Base-by-base conservation (phyloP, 805 yeast genomes). In the Candida takata region DNA sequence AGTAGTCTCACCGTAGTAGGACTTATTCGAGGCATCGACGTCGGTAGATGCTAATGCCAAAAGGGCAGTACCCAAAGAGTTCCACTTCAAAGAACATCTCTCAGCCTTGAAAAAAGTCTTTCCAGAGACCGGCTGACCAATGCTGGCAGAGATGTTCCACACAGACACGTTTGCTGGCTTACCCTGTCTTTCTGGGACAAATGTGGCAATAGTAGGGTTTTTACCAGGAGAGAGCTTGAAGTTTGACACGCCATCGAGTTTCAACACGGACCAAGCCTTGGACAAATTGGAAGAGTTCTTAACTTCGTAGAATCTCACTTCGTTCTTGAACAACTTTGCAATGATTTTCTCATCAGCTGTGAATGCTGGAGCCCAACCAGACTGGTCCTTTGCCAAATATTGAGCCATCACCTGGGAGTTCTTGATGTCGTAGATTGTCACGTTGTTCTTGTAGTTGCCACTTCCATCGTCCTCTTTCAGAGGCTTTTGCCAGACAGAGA, bases 51-150 rank as follows among this genome's bases (percentile, higher is more conserved):
- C 95, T 50, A 88, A 72, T 32, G 95, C 96, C 54, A 94, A 67
- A 42, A 90, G 69, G 6, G 97, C 95, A 41, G 97, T 92, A 41
- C 99, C 99, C 44, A 87, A 70, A 24, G 77, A 72, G 61, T 94
- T 92, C 99, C 99, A 92, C 57, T 76, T 81, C 65, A 92, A 74
- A 50, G 75, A 80, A 61, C 96, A 92, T 46, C 84, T 75, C 57
- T 92, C 98, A 34, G 97, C 97, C 64, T 90, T 88, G 74, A 92
- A 92, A 52, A 92, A 85, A 40, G 85, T 77, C 60, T 90, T 92
- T 42, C 79, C 76, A 35, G 92, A 81, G 33, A 86, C 78, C 24
- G 95, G 90, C 48, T 78, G 84, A 5, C 57, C 50, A 15, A 59
- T 57, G 14, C 52, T 46, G 53, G 82, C 70, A 21, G 94, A 40